A percentile compares a stretch with the other conserved stretches of the same genome.
These are phyloP conservation scores for Hemileccinum impolitum DNA, from an alignment of 768 basidiomycete genomes.

Conservation along the genomic window DNA sequence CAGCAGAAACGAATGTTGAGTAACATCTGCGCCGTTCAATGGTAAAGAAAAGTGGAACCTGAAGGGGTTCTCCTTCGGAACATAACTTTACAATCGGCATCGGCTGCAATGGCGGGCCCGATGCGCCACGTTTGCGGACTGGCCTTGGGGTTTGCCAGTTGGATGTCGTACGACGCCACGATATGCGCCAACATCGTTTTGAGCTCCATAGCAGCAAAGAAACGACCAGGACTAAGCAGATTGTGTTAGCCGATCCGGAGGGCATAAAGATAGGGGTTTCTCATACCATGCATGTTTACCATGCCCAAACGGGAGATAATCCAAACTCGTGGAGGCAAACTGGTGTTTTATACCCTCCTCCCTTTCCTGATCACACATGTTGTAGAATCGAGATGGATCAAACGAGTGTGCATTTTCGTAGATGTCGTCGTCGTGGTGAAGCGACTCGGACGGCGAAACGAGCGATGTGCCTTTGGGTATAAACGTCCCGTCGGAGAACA, in stretches of 20 bases:
- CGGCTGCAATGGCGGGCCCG: constrained; percentile 4
- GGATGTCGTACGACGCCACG: constrained; percentile 8
- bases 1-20: not conserved
- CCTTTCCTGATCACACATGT: constrained; percentile 33
- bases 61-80: not conserved
- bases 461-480: constrained; percentile 33
- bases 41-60: not conserved
- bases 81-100: constrained; percentile 1
- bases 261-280: not conserved
- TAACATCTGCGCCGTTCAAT: not conserved
- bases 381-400: constrained; percentile 49
- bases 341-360: constrained; percentile 35
- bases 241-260: not conserved
- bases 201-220: constrained; percentile 9
- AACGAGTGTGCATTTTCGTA: constrained; percentile 38
- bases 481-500: constrained; percentile 37
- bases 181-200: constrained; percentile 14
- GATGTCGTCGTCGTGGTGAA: constrained; percentile 18
- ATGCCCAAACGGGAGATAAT: constrained; percentile 37
- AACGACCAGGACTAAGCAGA: constrained; percentile 6
- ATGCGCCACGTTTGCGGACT: constrained; percentile 13
- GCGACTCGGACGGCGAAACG: constrained; percentile 20
- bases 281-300: constrained; percentile 22
- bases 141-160: constrained; percentile 1
- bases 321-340: constrained; percentile 32